phyloP scores from a whole-genome alignment of 78 protist species.

The Dictyostelium firmibasis region DNA sequence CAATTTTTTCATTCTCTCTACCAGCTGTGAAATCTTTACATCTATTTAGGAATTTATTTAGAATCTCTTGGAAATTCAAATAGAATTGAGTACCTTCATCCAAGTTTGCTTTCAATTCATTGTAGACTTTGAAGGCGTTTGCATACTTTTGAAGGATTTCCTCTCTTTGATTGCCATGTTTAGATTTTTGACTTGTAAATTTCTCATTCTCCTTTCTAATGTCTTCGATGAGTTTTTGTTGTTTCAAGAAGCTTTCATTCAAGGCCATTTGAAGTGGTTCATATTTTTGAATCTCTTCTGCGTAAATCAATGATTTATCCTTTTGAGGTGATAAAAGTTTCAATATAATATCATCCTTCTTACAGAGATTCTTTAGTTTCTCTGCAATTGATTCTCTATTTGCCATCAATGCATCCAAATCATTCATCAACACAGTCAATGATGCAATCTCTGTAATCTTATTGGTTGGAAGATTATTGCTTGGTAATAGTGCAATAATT shows the following conservation, averaged over 20 bases:
- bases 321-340: slow-evolving; percentile 25
- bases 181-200: slow-evolving; percentile 32
- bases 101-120: slow-evolving; percentile 70
- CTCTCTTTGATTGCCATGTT: slow-evolving; percentile 68
- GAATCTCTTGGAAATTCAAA: slow-evolving; percentile 72
- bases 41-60: slow-evolving; percentile 20
- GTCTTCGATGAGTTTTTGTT: slow-evolving; percentile 19
- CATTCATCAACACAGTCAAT: slow-evolving; percentile 1
- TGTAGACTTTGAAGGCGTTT: slow-evolving; percentile 63
- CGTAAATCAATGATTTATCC: slow-evolving; percentile 20
- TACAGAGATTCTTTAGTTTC: slow-evolving; percentile 5
- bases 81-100: slow-evolving; percentile 81
- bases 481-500: slow-evolving; percentile 31
- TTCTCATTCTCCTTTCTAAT: slow-evolving; percentile 66
- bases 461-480: slow-evolving; percentile 14
- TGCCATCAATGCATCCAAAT: slow-evolving; percentile 34
- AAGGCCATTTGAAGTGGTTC: slow-evolving; percentile 57
- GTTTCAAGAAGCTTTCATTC: slow-evolving; percentile 49
- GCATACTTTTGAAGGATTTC: slow-evolving; percentile 56
- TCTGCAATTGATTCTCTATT: slow-evolving; percentile 49
- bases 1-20: slow-evolving; percentile 65
- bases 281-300: slow-evolving; percentile 56
- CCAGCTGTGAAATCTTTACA: slow-evolving; percentile 72
- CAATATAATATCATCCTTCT: slow-evolving; percentile 64
- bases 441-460: slow-evolving; percentile 56